Percentiles rank a stretch among this genome's conserved stretches.
Conservation (phyloP, 2,329 filamentous ascomycete genomes). For the Ophiognomonia clavigignenti-juglandacearum region DNA sequence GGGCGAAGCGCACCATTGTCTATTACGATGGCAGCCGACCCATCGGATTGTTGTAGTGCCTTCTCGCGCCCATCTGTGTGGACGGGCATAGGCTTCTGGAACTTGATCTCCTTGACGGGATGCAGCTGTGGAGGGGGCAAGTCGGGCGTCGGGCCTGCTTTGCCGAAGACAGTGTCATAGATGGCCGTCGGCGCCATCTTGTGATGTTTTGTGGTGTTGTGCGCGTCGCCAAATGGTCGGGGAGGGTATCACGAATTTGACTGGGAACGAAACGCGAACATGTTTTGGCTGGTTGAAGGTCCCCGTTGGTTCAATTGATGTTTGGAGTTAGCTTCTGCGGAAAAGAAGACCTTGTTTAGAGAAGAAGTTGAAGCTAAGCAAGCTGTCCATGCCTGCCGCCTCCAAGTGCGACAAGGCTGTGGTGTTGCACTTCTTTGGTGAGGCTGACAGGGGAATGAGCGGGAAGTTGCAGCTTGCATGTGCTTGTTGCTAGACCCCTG, state of each 20-base stretch:
- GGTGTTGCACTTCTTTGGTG: not conserved
- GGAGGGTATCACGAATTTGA: conserved; percentile 10
- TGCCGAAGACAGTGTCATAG: conserved; percentile 33
- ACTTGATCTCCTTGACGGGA: conserved; percentile 57
- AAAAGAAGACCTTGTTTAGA: not conserved
- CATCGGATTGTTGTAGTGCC: conserved; percentile 52
- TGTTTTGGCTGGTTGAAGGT: not conserved
- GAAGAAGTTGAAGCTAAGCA: not conserved
- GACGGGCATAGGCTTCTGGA: conserved; percentile 49
- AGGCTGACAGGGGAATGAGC: conserved; percentile 3
- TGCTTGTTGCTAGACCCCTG: not conserved
- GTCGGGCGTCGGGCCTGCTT: conserved; percentile 37
- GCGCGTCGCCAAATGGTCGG: not conserved
- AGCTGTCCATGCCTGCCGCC: conserved; percentile 7
- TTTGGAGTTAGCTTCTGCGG: not conserved
- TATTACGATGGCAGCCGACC: conserved; percentile 80
- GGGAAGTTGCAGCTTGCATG: conserved; percentile 7
- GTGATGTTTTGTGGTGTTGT: not conserved
- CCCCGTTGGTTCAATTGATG: not conserved
- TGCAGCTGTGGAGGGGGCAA: conserved; percentile 52
- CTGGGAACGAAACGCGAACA: conserved; percentile 3
- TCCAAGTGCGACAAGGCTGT: not conserved
- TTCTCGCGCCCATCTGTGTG: conserved; percentile 65
- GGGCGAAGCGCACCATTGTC: conserved; percentile 73
- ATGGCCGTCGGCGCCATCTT: conserved; percentile 35